Evolutionary conservation across 331 rosid species (phyloP).

Genomic region (Malus hybrid): DNA sequence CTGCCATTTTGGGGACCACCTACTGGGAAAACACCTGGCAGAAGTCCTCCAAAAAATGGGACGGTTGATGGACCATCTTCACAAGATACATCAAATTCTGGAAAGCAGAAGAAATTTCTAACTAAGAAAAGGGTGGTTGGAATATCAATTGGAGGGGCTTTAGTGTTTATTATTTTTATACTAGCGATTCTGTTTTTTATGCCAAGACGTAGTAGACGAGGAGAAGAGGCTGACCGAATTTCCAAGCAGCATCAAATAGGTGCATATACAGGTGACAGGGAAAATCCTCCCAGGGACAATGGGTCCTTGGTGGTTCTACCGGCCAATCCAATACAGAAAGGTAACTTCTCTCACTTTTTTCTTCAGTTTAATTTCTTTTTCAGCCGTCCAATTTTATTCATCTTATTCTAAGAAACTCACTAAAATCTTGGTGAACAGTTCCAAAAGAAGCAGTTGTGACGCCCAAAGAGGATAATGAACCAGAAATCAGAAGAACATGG

Average conservation of each 20-base stretch:
- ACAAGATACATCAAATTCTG: constrained; percentile 43
- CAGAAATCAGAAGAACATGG: constrained; percentile 39
- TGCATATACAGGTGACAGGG: constrained; percentile 62
- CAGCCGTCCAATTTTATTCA: neutral
- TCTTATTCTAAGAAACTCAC: neutral
- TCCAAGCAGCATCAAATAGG: constrained; percentile 65
- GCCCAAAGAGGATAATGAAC: constrained; percentile 45
- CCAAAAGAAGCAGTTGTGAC: constrained; percentile 32
- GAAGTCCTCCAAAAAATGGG: constrained; percentile 25
- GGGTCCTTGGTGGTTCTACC: constrained; percentile 42
- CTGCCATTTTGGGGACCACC: constrained; percentile 31
- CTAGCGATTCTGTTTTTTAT: constrained; percentile 55
- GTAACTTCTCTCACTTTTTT: constrained; percentile 26
- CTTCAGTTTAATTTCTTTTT: constrained; percentile 3
- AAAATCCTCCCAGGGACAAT: constrained; percentile 32
- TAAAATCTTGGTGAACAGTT: constrained; percentile 25
- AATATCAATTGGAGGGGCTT: constrained; percentile 60
- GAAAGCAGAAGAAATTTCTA: constrained; percentile 36
- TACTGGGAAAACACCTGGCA: constrained; percentile 33
- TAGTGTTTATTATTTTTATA: constrained; percentile 42
- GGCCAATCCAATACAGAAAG: constrained; percentile 54
- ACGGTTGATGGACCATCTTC: constrained; percentile 65
- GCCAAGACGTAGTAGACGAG: constrained; percentile 49
- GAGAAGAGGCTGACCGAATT: constrained; percentile 42
- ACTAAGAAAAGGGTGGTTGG: constrained; percentile 63